phyloP scores from a whole-genome alignment of 768 basidiomycete species.

The Kondoa subrosea region DNA sequence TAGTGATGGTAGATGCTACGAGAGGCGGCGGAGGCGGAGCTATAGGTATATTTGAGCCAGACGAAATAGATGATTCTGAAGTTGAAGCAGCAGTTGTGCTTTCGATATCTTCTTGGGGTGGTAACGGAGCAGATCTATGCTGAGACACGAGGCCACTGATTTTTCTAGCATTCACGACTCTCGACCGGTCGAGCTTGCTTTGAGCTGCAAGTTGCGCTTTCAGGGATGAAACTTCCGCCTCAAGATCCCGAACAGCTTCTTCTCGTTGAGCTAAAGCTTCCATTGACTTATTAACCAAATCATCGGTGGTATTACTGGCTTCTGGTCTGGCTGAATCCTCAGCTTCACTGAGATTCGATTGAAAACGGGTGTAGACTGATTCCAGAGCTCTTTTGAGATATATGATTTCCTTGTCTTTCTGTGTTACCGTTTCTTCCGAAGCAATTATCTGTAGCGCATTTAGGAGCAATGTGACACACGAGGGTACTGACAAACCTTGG shows the following conservation, averaged over 20 bases:
- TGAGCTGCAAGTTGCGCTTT: constrained; percentile 35
- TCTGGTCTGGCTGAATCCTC: constrained; percentile 32
- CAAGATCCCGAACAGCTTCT: constrained; percentile 43
- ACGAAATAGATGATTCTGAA: not conserved
- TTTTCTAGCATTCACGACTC: constrained; percentile 34
- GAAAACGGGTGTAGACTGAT: constrained; percentile 66
- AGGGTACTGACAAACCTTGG: constrained; percentile 40
- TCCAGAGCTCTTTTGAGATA: constrained; percentile 75
- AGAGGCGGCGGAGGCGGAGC: constrained; percentile 23
- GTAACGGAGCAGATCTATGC: not conserved
- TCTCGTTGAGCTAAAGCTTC: constrained; percentile 55
- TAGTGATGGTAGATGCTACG: constrained; percentile 11
- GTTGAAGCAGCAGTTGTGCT: not conserved
- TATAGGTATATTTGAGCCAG: constrained; percentile 2
- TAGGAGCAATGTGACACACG: not conserved
- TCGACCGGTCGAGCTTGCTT: constrained; percentile 32
- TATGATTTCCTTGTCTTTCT: constrained; percentile 54
- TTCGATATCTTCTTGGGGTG: constrained; percentile 2
- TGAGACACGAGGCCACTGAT: not conserved
- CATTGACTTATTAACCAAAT: constrained; percentile 54
- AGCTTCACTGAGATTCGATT: constrained; percentile 33
- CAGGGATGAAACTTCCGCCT: constrained; percentile 23
- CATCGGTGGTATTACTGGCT: constrained; percentile 43
- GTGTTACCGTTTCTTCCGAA: constrained; percentile 37
- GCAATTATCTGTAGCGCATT: constrained; percentile 39